Conservation (phyloP, 495 filamentous ascomycete genomes). For the Neurospora tetraspora region DNA sequence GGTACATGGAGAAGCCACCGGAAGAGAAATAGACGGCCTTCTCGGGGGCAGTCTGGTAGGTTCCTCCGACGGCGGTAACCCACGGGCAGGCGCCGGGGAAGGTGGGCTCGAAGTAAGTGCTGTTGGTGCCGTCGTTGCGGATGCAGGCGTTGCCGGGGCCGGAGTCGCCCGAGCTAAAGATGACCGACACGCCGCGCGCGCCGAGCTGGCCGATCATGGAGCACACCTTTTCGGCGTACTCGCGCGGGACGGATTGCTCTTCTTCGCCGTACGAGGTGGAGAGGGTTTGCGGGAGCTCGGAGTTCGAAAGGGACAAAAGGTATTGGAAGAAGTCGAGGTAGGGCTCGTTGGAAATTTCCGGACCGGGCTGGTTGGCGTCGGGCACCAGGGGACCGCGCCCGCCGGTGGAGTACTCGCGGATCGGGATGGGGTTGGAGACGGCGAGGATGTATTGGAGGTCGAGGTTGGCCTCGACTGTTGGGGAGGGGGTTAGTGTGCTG, state of each 20-base stretch:
- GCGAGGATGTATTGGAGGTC: slow-evolving; percentile 63
- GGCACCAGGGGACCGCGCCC: slow-evolving; percentile 46
- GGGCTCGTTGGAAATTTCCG: slow-evolving; percentile 58
- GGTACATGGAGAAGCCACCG: slow-evolving; percentile 61
- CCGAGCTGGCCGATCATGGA: slow-evolving; percentile 56
- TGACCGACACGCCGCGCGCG: slow-evolving; percentile 63
- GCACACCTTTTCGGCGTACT: slow-evolving; percentile 61
- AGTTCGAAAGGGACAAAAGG: slow-evolving; percentile 22
- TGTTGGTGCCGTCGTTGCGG: slow-evolving; percentile 56
- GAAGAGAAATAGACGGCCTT: slow-evolving; percentile 40
- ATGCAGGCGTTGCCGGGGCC: slow-evolving; percentile 57
- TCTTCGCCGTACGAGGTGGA: slow-evolving; percentile 76
- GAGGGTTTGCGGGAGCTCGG: slow-evolving; percentile 60
- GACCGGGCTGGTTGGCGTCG: slow-evolving; percentile 41
- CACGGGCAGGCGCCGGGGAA: slow-evolving; percentile 51
- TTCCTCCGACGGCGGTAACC: slow-evolving; percentile 66
- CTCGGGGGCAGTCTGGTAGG: slow-evolving; percentile 50
- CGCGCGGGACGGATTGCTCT: slow-evolving; percentile 60
- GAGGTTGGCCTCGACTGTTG: slow-evolving; percentile 55
- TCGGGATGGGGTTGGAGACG: slow-evolving; percentile 24
- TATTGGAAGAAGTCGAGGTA: slow-evolving; percentile 65
- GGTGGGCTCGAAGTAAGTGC: slow-evolving; percentile 53
- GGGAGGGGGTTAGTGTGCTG: neutral
- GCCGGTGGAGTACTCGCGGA: slow-evolving; percentile 33
- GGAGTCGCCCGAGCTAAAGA: slow-evolving; percentile 66